Conservation (phyloP, 176 grass and related monocot species). For the Aegilops sharonensis region DNA sequence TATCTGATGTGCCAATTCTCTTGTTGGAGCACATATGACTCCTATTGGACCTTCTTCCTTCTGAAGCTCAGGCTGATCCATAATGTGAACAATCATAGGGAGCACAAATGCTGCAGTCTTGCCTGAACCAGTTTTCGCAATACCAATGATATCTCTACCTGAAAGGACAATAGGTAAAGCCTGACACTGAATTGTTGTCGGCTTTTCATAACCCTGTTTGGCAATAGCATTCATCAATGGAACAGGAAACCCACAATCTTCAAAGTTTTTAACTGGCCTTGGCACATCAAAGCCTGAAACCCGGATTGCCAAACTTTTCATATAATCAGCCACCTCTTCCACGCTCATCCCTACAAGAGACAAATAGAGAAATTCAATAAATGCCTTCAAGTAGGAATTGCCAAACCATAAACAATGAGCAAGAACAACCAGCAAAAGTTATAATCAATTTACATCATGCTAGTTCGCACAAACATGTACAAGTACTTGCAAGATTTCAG, state of each 20-base stretch:
- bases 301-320: slow-evolving; percentile 85
- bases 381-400: not conserved
- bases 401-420: slow-evolving; percentile 22
- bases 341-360: slow-evolving; percentile 74
- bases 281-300: slow-evolving; percentile 92
- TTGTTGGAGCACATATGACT: slow-evolving; percentile 93
- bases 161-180: slow-evolving; percentile 89
- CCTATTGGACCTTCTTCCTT: slow-evolving; percentile 99
- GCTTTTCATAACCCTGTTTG: slow-evolving; percentile 95
- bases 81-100: slow-evolving; percentile 98
- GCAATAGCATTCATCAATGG: slow-evolving; percentile 86
- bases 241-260: slow-evolving; percentile 79
- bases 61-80: slow-evolving; percentile 96
- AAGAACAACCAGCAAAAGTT: slow-evolving; percentile 7
- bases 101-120: slow-evolving; percentile 99
- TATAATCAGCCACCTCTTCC: slow-evolving; percentile 73
- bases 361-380: slow-evolving; percentile 4
- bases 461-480: not conserved
- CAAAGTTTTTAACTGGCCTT: slow-evolving; percentile 81
- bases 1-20: slow-evolving; percentile 98
- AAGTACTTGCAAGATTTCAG: slow-evolving; percentile 7
- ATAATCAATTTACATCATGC: not conserved
- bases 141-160: slow-evolving; percentile 96
- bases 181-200: slow-evolving; percentile 94
- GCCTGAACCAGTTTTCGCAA: slow-evolving; percentile 99